Evolutionary conservation across 768 basidiomycete genomes (phyloP).

Genomic region (Chiua virens): DNA sequence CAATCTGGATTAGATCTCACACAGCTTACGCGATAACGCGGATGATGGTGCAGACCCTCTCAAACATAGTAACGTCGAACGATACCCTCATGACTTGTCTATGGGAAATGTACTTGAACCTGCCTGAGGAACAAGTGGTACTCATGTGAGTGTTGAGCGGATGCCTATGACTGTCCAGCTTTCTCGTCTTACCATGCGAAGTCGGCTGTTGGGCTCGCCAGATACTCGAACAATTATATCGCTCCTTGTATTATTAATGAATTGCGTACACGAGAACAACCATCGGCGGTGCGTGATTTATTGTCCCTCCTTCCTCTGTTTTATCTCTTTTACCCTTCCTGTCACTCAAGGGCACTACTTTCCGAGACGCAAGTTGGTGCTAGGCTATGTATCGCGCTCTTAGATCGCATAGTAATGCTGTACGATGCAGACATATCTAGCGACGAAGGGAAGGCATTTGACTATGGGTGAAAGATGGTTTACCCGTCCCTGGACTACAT

Average conservation of each 20-base stretch:
- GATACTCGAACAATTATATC: slow-evolving; percentile 62
- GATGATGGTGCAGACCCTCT: slow-evolving; percentile 73
- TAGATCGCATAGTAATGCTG: slow-evolving; percentile 70
- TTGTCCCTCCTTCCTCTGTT: slow-evolving; percentile 3
- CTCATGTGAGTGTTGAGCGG: slow-evolving; percentile 57
- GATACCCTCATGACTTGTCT: slow-evolving; percentile 52
- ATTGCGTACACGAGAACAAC: slow-evolving; percentile 61
- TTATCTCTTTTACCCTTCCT: slow-evolving; percentile 1
- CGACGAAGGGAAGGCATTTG: slow-evolving; percentile 68
- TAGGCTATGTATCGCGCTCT: slow-evolving; percentile 63
- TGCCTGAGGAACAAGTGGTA: slow-evolving; percentile 72
- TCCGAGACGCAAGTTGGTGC: slow-evolving; percentile 54
- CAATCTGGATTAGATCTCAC: neutral
- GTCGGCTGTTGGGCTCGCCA: slow-evolving; percentile 62
- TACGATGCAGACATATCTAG: slow-evolving; percentile 67
- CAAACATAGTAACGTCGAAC: slow-evolving; percentile 82
- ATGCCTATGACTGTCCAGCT: neutral
- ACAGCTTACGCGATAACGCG: slow-evolving; percentile 64
- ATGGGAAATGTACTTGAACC: slow-evolving; percentile 64
- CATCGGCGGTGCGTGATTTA: slow-evolving; percentile 51
- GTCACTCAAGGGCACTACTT: slow-evolving; percentile 45
- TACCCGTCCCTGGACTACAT: slow-evolving; percentile 1
- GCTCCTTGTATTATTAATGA: slow-evolving; percentile 68
- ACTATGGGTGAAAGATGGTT: slow-evolving; percentile 58
- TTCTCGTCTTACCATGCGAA: slow-evolving; percentile 23